phyloP scores from a whole-genome alignment of 441 rosid species.

The Dalechampia spathulata region DNA sequence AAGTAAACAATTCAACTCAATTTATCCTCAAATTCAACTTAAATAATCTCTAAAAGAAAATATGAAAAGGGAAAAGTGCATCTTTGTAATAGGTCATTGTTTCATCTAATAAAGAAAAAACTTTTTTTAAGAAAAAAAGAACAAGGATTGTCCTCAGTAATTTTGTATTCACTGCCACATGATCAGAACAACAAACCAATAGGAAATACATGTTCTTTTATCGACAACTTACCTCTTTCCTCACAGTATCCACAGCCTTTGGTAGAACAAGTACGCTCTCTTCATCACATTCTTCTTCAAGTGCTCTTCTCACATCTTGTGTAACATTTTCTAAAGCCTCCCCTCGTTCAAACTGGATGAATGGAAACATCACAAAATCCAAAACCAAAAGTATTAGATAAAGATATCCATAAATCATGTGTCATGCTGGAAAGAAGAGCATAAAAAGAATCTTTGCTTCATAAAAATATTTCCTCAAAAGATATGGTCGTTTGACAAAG shows the following conservation, averaged over 20 bases:
- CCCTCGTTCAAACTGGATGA: slow-evolving; percentile 89
- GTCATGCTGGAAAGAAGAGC: no score
- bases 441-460: not conserved
- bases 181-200: not conserved
- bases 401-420: slow-evolving; percentile 1
- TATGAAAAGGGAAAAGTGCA: not conserved
- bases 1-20: not conserved
- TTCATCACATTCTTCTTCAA: slow-evolving; percentile 83
- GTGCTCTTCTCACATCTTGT: slow-evolving; percentile 49
- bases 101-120: not conserved
- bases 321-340: slow-evolving; percentile 86
- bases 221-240: slow-evolving; percentile 62
- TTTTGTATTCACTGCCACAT: not conserved
- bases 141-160: not conserved
- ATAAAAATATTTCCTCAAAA: not conserved
- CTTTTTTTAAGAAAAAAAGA: not conserved
- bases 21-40: not conserved
- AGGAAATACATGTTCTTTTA: not conserved
- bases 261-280: slow-evolving; percentile 73
- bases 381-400: slow-evolving; percentile 2
- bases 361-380: slow-evolving; percentile 2
- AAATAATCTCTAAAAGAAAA: not conserved
- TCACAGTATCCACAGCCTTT: slow-evolving; percentile 78
- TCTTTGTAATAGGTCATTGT: not conserved
- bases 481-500: slow-evolving; percentile 11